phyloP scores from a whole-genome alignment of 306 rosid species.

The Canavalia ensiformis region DNA sequence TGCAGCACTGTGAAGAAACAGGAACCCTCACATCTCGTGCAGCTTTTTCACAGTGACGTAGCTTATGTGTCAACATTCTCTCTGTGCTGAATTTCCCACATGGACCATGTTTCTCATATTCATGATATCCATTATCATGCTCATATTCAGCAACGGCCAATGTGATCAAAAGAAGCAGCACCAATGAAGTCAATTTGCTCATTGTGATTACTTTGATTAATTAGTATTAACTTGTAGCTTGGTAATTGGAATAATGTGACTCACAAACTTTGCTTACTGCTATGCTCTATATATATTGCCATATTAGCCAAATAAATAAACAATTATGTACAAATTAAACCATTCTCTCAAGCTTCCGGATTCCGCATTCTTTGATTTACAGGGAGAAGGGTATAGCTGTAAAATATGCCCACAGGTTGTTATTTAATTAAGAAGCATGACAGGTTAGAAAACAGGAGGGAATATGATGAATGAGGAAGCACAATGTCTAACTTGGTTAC shows the following conservation, averaged over 20 bases:
- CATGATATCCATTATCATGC: neutral
- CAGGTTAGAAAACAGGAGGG: neutral
- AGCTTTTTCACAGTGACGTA: slow-evolving; percentile 33
- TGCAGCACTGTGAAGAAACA: slow-evolving; percentile 27
- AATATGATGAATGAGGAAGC: neutral
- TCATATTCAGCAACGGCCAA: neutral
- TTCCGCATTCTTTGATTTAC: neutral
- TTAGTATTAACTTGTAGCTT: neutral
- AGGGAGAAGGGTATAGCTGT: neutral
- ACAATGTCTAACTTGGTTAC: no score
- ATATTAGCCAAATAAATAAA: neutral
- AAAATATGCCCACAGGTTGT: neutral
- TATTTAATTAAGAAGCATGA: neutral
- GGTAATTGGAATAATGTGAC: neutral
- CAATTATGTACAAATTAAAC: neutral
- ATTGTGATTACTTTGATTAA: neutral
- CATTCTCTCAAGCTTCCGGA: neutral
- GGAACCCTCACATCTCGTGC: neutral
- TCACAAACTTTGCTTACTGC: neutral
- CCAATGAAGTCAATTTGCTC: neutral
- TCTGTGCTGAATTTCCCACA: slow-evolving; percentile 25
- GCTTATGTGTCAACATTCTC: slow-evolving; percentile 17
- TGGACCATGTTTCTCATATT: neutral
- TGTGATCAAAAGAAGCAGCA: neutral
- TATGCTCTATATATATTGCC: neutral